phyloP scores from a whole-genome alignment of 768 basidiomycete genomes.

The Leccinum uliginosum region DNA sequence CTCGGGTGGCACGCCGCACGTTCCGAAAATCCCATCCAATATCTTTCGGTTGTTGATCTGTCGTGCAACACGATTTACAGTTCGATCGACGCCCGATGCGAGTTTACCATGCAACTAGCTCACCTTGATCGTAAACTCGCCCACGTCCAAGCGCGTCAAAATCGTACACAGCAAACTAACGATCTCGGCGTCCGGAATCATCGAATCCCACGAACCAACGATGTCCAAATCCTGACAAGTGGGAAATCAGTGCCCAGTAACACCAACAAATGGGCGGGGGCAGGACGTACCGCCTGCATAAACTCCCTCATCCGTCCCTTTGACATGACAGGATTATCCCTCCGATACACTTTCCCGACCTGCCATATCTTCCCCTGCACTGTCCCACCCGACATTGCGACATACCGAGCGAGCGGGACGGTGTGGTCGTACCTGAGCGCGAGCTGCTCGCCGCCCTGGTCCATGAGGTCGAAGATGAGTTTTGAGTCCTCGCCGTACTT shows the following conservation, averaged over 20 bases:
- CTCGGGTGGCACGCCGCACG: conserved; percentile 88
- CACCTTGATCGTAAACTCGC: conserved; percentile 93
- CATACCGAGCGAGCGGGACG: conserved; percentile 90
- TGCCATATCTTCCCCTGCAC: conserved; percentile 88
- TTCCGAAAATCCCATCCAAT: conserved; percentile 93
- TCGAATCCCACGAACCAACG: conserved; percentile 85
- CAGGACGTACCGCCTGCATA: conserved; percentile 76
- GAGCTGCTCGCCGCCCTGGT: conserved; percentile 96
- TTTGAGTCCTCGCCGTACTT: conserved; percentile 99
- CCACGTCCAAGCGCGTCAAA: conserved; percentile 78
- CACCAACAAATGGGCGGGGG: not conserved
- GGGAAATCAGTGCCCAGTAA: not conserved
- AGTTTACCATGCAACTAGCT: not conserved
- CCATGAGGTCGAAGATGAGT: conserved; percentile 95
- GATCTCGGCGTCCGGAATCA: conserved; percentile 96
- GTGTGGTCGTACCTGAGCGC: conserved; percentile 95
- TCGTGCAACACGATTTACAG: not conserved
- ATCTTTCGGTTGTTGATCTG: conserved; percentile 96
- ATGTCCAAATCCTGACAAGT: conserved; percentile 85
- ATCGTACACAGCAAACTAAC: conserved; percentile 80
- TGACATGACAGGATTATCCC: conserved; percentile 95
- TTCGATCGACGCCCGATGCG: not conserved
- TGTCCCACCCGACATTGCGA: conserved; percentile 93
- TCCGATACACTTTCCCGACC: conserved; percentile 96
- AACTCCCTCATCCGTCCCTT: conserved; percentile 99